Evolutionary conservation across 2,329 filamentous ascomycete species (phyloP), one percentile per base, ranked within the genome.

Genomic region (Orbilia blumenaviensis): DNA sequence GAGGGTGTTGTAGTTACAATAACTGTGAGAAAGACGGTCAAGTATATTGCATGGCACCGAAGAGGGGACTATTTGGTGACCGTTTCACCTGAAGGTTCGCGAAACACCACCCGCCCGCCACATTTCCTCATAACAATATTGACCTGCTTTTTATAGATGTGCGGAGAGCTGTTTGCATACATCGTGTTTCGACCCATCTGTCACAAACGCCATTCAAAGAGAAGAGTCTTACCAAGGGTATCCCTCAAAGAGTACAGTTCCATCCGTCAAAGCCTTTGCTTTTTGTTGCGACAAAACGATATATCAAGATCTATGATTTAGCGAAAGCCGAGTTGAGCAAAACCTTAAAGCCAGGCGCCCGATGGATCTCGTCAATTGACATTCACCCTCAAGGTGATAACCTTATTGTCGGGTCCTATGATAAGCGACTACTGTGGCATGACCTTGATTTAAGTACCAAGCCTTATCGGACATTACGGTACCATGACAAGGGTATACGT

Each of bases 391-490:
- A 92, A 16, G 95, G 95, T 50, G 94, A 97, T 84, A 97, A 99
- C 82, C 84, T 99, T 66, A 92, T 98, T 73, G 92, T 97, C 9
- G 93, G 94, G 48, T 95, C 93, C 0, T 99, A 98, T 84, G 95
- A 99, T 84, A 90, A 94, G 79, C 90, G 94, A 52, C 86, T 99
- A 1, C 87, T 99, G 32, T 99, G 95, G 95, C 95, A 98, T 84
- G 95, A 99, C 84, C 87, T 98, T 64, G 95, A 99, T 79, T 88
- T 99, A 36, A 95, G 92, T 0, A 90, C 88, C 78, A 89, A 92
- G 58, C 95, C 95, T 0, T 98, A 96, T 86, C 97, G 97, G 86
- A 98, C 94, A 0, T 90, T 99, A 84, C 89, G 95, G 60, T 99
- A 98, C 85, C 95, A 99, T 84, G 85, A 89, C 77, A 92, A 96